phyloP scores from a whole-genome alignment of 148 eudicot genomes.

The Fallopia convolvulus region DNA sequence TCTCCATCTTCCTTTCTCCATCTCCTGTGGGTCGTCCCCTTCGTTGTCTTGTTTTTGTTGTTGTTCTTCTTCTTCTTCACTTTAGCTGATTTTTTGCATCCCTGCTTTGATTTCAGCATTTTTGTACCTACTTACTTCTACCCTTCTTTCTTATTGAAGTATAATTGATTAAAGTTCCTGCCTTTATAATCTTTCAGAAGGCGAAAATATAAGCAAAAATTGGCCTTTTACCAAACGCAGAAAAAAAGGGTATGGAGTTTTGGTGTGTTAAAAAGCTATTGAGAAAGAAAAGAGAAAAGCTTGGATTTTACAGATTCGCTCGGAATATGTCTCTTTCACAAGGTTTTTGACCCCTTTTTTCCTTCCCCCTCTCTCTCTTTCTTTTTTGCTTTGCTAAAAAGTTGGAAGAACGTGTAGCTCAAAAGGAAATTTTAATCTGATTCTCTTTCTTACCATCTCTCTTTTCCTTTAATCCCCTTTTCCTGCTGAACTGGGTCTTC shows the following conservation, averaged over 20 bases:
- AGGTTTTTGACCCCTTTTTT: conserved; percentile 24
- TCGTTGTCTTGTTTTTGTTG: not conserved
- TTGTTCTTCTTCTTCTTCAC: conserved; percentile 6
- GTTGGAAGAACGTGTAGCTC: conserved; percentile 16
- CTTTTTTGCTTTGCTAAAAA: conserved; percentile 4
- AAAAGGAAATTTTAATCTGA: conserved; percentile 22
- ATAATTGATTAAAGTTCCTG: not conserved
- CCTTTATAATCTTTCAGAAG: not conserved
- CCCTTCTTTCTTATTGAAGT: too few species aligned
- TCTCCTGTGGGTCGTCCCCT: not conserved
- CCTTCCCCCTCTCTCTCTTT: conserved; percentile 2
- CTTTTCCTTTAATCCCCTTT: conserved; percentile 11
- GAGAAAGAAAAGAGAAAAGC: conserved; percentile 8
- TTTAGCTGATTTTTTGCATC: not conserved
- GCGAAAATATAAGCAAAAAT: not conserved
- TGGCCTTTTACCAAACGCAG: not conserved
- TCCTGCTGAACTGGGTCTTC: conserved; percentile 3
- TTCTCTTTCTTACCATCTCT: conserved; percentile 8
- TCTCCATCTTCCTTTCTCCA: not conserved
- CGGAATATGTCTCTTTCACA: conserved; percentile 29
- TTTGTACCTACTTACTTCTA: not conserved
- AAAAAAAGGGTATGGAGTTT: not conserved
- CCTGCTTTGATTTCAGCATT: conserved; percentile 23
- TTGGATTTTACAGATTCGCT: conserved; percentile 19
- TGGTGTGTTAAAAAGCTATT: not conserved